Conservation (phyloP, 768 basidiomycete genomes). For the Mycena maculata region DNA sequence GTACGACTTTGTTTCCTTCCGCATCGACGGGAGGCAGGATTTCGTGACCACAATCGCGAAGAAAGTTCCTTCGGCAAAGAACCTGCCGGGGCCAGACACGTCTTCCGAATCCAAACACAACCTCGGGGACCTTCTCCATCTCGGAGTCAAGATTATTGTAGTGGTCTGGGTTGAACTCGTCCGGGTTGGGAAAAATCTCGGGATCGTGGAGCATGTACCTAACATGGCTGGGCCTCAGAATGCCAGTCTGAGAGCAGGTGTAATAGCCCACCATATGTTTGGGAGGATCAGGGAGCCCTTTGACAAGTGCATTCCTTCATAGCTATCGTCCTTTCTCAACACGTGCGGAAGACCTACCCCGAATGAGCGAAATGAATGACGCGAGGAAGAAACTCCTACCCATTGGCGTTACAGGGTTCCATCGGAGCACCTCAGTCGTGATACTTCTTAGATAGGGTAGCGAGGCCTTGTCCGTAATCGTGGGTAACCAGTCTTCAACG, state of each 20-base stretch:
- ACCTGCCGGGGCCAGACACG: constrained; percentile 29
- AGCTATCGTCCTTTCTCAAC: constrained; percentile 21
- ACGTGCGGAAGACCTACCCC: background rate
- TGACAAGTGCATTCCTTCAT: constrained; percentile 20
- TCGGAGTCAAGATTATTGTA: constrained; percentile 28
- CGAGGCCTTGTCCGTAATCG: constrained; percentile 1
- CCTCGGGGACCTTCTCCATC: constrained; percentile 22
- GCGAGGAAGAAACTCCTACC: constrained; percentile 17
- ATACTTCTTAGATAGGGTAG: constrained; percentile 28
- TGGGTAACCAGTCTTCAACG: constrained; percentile 27
- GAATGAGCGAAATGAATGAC: background rate
- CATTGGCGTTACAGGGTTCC: constrained; percentile 26
- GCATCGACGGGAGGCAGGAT: background rate
- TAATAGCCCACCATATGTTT: constrained; percentile 19
- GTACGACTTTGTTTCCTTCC: background rate
- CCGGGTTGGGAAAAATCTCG: constrained; percentile 39
- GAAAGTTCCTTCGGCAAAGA: constrained; percentile 9
- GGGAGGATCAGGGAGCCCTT: constrained; percentile 20
- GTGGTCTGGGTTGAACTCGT: constrained; percentile 43
- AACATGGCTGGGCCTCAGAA: background rate
- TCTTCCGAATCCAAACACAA: constrained; percentile 36
- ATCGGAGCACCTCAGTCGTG: constrained; percentile 25
- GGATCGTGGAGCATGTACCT: constrained; percentile 30
- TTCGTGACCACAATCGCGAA: constrained; percentile 17
- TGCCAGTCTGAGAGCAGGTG: background rate